A percentile compares a stretch with the other conserved stretches of the same genome.
phyloP scores from a whole-genome alignment of 306 rosid genomes.

The Medicago arabica region DNA sequence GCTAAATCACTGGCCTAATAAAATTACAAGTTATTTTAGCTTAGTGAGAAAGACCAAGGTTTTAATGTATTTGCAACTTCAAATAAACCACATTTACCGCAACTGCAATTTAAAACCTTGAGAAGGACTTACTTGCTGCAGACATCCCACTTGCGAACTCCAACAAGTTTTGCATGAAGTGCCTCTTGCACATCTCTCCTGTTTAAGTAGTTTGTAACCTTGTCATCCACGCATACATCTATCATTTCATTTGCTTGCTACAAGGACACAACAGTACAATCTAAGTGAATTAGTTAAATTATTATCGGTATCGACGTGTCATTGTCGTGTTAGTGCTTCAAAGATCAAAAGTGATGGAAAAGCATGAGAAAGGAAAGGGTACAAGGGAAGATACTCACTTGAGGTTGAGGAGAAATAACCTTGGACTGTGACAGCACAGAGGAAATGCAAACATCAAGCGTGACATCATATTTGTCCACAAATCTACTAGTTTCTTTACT shows the following conservation, averaged over 20 bases:
- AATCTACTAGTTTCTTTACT: constrained; percentile 76
- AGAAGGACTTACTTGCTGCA: constrained; percentile 78
- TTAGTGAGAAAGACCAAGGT: constrained; percentile 8
- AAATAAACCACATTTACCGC: not conserved
- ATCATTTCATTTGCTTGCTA: constrained; percentile 77
- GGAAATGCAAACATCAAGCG: constrained; percentile 81
- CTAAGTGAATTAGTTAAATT: constrained; percentile 3
- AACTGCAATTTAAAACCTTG: not conserved
- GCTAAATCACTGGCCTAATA: not conserved
- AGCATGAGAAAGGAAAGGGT: not conserved
- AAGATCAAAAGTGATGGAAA: not conserved
- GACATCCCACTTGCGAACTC: constrained; percentile 83
- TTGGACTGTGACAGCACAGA: constrained; percentile 73
- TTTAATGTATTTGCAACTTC: not conserved
- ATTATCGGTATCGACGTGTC: not conserved
- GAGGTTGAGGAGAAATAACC: constrained; percentile 54
- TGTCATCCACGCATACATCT: constrained; percentile 96
- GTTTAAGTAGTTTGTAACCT: constrained; percentile 84
- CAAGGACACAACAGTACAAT: constrained; percentile 1
- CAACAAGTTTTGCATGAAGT: constrained; percentile 86
- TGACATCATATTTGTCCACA: constrained; percentile 77
- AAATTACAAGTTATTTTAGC: not conserved
- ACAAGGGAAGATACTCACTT: constrained; percentile 45
- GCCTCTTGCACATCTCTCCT: constrained; percentile 79
- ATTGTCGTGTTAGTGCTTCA: not conserved